phyloP scores from a whole-genome alignment of 768 basidiomycete species.

The Hygrocybe punicea region DNA sequence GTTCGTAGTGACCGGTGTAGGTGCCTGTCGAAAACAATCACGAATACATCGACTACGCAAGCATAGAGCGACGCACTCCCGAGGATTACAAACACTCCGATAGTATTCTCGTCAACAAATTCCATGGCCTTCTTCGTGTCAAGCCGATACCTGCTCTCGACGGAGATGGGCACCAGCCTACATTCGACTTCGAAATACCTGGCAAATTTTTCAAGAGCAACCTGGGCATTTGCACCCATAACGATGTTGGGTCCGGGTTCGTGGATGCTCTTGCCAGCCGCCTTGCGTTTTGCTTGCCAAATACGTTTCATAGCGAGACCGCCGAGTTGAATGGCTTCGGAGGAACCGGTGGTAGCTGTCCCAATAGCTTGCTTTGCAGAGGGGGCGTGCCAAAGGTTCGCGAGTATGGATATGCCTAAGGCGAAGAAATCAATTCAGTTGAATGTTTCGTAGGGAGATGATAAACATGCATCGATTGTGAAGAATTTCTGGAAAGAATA shows the following conservation, averaged over 20 bases:
- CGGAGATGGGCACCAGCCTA: constrained; percentile 49
- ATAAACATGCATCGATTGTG: constrained; percentile 47
- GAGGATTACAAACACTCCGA: constrained; percentile 59
- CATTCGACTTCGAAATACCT: constrained; percentile 70
- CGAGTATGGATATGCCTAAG: constrained; percentile 48
- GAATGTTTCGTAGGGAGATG: neutral
- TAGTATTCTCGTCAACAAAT: constrained; percentile 70
- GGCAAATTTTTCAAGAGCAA: constrained; percentile 69
- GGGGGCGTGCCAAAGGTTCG: constrained; percentile 68
- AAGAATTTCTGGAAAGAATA: constrained; percentile 48
- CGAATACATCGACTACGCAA: constrained; percentile 45
- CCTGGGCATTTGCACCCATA: constrained; percentile 71
- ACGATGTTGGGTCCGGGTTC: constrained; percentile 72
- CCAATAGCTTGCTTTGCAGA: constrained; percentile 60
- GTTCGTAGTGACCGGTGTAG: constrained; percentile 73
- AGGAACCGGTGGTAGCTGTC: constrained; percentile 68
- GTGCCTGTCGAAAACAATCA: constrained; percentile 40
- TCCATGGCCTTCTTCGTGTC: constrained; percentile 62
- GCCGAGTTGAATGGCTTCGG: constrained; percentile 72
- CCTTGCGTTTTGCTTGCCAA: constrained; percentile 67
- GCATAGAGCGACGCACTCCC: constrained; percentile 30
- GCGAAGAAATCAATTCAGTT: neutral
- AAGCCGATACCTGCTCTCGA: constrained; percentile 52
- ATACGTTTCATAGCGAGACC: constrained; percentile 71
- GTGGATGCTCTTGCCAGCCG: constrained; percentile 66